Percentiles rank a stretch among this genome's conserved stretches.
phyloP scores from a whole-genome alignment of 305 asterid genomes.

The Fraxinus angustifolia region DNA sequence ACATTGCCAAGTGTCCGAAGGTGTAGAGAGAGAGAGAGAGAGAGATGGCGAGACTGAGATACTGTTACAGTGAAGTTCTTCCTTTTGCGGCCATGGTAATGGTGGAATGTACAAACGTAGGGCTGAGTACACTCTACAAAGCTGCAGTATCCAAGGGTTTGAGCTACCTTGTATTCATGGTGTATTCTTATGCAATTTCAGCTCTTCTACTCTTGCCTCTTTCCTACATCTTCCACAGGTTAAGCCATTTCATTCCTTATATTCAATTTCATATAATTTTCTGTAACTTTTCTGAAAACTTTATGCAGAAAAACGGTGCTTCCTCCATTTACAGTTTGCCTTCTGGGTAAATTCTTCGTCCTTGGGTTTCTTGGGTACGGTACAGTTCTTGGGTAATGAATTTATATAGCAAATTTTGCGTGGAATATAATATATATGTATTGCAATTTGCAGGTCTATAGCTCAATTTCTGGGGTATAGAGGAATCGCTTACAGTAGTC shows the following conservation, averaged over 20 bases:
- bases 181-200: conserved; percentile 38
- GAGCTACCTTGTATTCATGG: conserved; percentile 33
- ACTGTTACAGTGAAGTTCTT: conserved; percentile 24
- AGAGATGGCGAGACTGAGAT: conserved; percentile 22
- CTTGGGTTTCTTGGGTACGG: conserved; percentile 39
- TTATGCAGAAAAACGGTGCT: conserved; percentile 32
- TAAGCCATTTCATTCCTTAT: not conserved
- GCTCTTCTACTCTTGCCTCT: conserved; percentile 39
- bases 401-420: not conserved
- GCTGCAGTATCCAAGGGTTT: conserved; percentile 42
- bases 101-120: conserved; percentile 37
- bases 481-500: conserved; percentile 39
- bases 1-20: too few relatives aligned
- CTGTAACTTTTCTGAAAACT: not conserved
- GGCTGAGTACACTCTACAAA: conserved; percentile 35
- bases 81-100: conserved; percentile 34
- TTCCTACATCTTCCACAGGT: conserved; percentile 36
- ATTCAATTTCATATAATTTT: not conserved
- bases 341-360: conserved; percentile 31
- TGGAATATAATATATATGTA: not conserved
- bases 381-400: not conserved
- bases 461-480: conserved; percentile 22
- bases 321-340: conserved; percentile 28
- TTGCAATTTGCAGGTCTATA: conserved; percentile 20
- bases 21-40: not conserved